Evolutionary conservation across 108 stramenopile genomes (phyloP).

Genomic region (Stephanodiscus triporus): DNA sequence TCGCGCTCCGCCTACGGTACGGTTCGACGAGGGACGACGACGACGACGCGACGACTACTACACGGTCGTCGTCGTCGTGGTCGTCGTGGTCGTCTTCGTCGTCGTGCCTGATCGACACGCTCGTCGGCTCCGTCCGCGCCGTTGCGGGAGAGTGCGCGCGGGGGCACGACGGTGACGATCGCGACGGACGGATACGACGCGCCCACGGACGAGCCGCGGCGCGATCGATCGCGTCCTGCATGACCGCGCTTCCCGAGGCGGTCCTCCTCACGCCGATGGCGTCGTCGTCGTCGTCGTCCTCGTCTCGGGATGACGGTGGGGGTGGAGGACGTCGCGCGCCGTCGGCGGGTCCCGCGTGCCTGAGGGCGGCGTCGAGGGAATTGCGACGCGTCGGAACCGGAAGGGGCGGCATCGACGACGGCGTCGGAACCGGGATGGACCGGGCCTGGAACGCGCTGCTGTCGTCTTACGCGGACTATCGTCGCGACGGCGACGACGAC

Average conservation of each 20-base stretch:
- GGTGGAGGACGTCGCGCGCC: conserved; percentile 58
- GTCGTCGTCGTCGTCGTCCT: no score
- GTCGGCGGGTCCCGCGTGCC: conserved; percentile 75
- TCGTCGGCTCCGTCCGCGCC: conserved; percentile 46
- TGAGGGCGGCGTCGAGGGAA: conserved; percentile 67
- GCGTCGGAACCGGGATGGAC: conserved; percentile 49
- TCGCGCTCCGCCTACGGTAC: conserved; percentile 66
- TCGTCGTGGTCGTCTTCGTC: conserved; percentile 35
- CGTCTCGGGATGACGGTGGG: conserved; percentile 22
- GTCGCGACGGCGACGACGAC: not conserved
- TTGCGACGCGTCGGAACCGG: conserved; percentile 39
- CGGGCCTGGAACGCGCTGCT: conserved; percentile 51
- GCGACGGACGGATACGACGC: conserved; percentile 10
- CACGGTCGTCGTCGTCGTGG: not conserved
- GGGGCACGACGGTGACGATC: not conserved
- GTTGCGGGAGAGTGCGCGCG: not conserved
- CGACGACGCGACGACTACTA: not conserved
- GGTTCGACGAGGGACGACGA: conserved; percentile 37
- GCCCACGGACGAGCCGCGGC: conserved; percentile 25
- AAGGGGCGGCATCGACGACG: not conserved
- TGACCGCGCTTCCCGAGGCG: conserved; percentile 70
- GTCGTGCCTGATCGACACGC: conserved; percentile 62
- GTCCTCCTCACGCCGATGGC: conserved; percentile 65
- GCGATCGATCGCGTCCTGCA: conserved; percentile 44
- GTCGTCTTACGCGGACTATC: not conserved